These are phyloP conservation scores for Thinopyrum obtusiflorum DNA, from an alignment of 202 grass and related monocot species.

Conservation along the genomic window DNA sequence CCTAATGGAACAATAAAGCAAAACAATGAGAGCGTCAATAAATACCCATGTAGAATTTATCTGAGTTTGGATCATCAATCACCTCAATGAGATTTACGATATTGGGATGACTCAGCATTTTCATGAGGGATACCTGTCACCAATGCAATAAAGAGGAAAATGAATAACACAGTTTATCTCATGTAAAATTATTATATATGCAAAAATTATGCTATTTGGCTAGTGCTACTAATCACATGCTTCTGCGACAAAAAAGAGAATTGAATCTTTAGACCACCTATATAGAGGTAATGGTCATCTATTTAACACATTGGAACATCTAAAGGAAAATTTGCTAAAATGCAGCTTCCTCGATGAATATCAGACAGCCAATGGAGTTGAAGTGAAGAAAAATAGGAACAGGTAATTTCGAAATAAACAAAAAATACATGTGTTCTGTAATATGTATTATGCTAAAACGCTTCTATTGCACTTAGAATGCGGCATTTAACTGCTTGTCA, in stretches of 20 bases:
- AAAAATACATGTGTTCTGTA: background rate
- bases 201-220: background rate
- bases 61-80: slow-evolving; percentile 72
- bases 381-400: background rate
- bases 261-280: background rate
- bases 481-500: background rate
- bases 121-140: slow-evolving; percentile 86
- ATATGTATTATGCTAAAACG: background rate
- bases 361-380: background rate
- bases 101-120: slow-evolving; percentile 87
- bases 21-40: background rate
- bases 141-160: slow-evolving; percentile 21
- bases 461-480: background rate
- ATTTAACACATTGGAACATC: background rate
- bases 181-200: slow-evolving; percentile 12
- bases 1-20: background rate
- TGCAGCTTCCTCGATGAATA: background rate
- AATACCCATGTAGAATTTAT: slow-evolving; percentile 96
- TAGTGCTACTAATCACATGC: background rate
- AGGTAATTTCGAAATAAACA: background rate
- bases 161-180: background rate
- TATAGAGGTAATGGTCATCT: background rate
- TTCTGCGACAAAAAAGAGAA: background rate
- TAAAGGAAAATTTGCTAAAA: background rate
- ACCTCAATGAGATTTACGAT: slow-evolving; percentile 95